Base-by-base conservation (phyloP, 2,329 filamentous ascomycete genomes). In the Cytospora piceae region DNA sequence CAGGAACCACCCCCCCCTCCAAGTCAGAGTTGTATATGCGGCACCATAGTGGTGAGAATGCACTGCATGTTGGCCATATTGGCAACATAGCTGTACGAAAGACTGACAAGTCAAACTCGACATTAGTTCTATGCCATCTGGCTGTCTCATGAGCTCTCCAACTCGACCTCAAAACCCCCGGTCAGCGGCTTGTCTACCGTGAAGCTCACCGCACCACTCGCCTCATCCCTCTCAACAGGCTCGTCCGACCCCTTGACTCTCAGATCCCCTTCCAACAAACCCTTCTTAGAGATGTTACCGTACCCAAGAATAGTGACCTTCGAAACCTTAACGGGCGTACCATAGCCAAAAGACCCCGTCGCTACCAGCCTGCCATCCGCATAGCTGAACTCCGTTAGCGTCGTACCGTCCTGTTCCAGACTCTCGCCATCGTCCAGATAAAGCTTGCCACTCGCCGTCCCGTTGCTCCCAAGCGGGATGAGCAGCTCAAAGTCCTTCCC, bases 401-500 rank as follows among this genome's bases (percentile, higher is more conserved):
- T 86, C n/a, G 81, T 85, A 0, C 71, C 74, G 3, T 77, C 68
- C 75, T 91, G 90, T 66, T 85, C 78, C 58, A 94, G 71, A 31
- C 84, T 87, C 66, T 88, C 87, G 11, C 92, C 92, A 67, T 96
- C 92, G 70, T 95, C 92, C 6, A 95, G 78, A 74, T 94, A 95
- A 64, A 95, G 79, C 60, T 82, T 80, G 0, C 92, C 92, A 1
- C 73, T 75, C 0, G 92, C 92, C 8, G 78, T 85, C 3, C 89
- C 90, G 60, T 89, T 79, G 0, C 74, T 72, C 7, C 83, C 86
- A 0, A 90, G 83, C 0, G 91, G 89, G 54, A 96, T 82, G 42
- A 94, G 72, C 59, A 96, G 78, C 73, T 89, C 83, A 77, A 94
- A 94, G 70, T 87, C 81, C 70, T 90, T 80, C 69, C 85, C 81